Evolutionary conservation across 2,329 filamentous ascomycete genomes (phyloP).

Genomic region (Acephala macrosclerotiorum): DNA sequence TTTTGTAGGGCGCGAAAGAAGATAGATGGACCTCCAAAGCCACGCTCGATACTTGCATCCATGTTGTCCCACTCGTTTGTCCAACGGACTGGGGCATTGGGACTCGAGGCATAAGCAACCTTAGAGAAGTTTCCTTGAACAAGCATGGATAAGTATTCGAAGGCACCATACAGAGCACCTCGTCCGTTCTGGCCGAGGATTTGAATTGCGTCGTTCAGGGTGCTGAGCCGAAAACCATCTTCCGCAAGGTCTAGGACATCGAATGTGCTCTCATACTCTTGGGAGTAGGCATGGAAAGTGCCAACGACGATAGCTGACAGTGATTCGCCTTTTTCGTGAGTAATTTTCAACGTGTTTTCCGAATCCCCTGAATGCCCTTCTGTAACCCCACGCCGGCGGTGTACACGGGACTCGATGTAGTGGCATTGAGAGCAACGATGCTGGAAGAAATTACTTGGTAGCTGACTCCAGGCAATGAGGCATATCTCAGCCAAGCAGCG

Average conservation of each 20-base stretch:
- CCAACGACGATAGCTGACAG: constrained; percentile 54
- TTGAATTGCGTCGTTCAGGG: constrained; percentile 53
- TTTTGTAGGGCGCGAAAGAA: no score
- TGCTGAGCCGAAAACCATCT: constrained; percentile 69
- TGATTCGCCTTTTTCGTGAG: constrained; percentile 27
- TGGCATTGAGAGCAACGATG: constrained; percentile 62
- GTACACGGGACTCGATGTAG: constrained; percentile 61
- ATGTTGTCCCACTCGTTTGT: constrained; percentile 79
- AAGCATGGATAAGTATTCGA: constrained; percentile 72
- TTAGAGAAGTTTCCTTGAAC: constrained; percentile 62
- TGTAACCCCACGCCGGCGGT: constrained; percentile 66
- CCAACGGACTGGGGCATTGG: constrained; percentile 70
- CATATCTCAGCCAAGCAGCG: constrained; percentile 70
- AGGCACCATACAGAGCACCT: constrained; percentile 73
- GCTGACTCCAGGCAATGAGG: constrained; percentile 54
- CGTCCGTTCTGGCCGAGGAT: constrained; percentile 72
- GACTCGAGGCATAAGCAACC: constrained; percentile 59
- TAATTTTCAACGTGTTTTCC: constrained; percentile 53
- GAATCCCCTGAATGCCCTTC: constrained; percentile 64
- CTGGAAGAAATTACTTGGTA: constrained; percentile 51
- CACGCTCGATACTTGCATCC: constrained; percentile 71
- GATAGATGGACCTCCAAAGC: constrained; percentile 72
- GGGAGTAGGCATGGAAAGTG: constrained; percentile 53
- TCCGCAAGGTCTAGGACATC: constrained; percentile 53
- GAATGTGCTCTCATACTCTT: constrained; percentile 44